Conservation (phyloP, 2,329 filamentous ascomycete species). For the Botrytis galanthina region DNA sequence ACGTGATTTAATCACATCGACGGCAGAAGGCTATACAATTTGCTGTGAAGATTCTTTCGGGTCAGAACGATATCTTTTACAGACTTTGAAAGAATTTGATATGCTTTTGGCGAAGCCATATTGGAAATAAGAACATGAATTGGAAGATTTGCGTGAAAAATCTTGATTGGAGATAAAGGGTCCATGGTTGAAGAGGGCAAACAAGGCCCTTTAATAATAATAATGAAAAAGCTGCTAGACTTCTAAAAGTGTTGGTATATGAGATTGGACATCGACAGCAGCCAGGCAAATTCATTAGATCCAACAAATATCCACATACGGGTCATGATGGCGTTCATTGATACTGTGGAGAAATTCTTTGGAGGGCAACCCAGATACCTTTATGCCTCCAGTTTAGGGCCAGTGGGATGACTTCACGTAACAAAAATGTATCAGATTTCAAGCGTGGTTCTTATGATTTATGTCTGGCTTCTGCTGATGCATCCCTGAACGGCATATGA, state of each 20-base stretch:
- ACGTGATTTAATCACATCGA: not conserved
- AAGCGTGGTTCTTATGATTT: too few relatives aligned
- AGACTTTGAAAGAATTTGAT: not conserved
- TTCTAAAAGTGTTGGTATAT: not conserved
- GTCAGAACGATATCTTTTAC: not conserved
- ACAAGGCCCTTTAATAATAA: not conserved
- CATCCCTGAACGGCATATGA: not conserved
- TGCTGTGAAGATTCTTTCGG: accelerated
- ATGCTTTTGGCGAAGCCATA: not conserved
- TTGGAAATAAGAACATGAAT: not conserved
- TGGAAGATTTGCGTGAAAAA: not conserved
- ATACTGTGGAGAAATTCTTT: not conserved
- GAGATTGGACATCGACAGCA: not conserved
- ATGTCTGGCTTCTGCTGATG: not conserved
- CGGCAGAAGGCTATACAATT: not conserved
- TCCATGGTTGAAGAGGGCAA: not conserved
- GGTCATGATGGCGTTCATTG: not conserved
- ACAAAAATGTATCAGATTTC: not conserved
- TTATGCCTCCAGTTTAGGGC: not conserved
- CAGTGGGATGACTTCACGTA: not conserved
- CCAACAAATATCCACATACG: not conserved
- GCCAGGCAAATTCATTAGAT: not conserved
- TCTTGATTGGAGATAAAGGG: not conserved
- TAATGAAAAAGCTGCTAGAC: not conserved
- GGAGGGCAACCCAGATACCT: not conserved